phyloP scores from a whole-genome alignment of 345 rosid species.

The Acer negundo region DNA sequence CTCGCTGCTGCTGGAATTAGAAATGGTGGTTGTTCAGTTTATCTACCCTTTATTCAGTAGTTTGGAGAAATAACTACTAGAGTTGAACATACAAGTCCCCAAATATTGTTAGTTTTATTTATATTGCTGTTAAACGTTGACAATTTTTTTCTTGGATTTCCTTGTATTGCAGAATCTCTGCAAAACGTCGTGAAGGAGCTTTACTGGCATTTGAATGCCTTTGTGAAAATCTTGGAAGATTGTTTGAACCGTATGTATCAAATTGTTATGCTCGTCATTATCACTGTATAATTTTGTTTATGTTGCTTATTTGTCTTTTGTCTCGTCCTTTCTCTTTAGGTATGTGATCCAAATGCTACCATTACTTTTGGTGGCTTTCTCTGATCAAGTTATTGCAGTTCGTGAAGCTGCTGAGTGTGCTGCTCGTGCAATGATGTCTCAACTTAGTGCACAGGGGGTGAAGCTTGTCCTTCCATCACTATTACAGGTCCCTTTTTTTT shows the following conservation, averaged over 20 bases:
- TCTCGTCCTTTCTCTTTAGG: conserved; percentile 44
- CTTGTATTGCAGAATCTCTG: conserved; percentile 62
- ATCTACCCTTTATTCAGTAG: neutral
- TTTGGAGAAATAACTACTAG: neutral
- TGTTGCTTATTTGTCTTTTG: neutral
- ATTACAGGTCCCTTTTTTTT: conserved; percentile 57
- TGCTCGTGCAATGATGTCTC: conserved; percentile 99
- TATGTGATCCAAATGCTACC: conserved; percentile 96
- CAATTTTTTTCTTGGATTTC: conserved; percentile 3
- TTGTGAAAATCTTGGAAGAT: conserved; percentile 88
- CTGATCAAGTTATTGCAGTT: conserved; percentile 97
- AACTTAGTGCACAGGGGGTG: conserved; percentile 86
- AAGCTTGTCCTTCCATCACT: conserved; percentile 97
- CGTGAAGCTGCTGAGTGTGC: conserved; percentile 99
- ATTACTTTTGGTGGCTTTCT: conserved; percentile 85
- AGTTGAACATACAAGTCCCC: neutral
- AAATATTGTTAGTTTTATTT: neutral
- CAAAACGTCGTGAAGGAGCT: conserved; percentile 94
- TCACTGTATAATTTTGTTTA: neutral
- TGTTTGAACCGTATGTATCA: conserved; percentile 90
- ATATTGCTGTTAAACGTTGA: neutral
- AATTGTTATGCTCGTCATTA: neutral
- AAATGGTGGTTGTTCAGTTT: neutral
- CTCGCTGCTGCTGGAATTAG: neutral
- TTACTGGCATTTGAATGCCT: conserved; percentile 94